A percentile compares a stretch with the other conserved stretches of the same genome.
Evolutionary conservation across 2,329 filamentous ascomycete species (phyloP).

Genomic region (Gliomastix tumulicola): DNA sequence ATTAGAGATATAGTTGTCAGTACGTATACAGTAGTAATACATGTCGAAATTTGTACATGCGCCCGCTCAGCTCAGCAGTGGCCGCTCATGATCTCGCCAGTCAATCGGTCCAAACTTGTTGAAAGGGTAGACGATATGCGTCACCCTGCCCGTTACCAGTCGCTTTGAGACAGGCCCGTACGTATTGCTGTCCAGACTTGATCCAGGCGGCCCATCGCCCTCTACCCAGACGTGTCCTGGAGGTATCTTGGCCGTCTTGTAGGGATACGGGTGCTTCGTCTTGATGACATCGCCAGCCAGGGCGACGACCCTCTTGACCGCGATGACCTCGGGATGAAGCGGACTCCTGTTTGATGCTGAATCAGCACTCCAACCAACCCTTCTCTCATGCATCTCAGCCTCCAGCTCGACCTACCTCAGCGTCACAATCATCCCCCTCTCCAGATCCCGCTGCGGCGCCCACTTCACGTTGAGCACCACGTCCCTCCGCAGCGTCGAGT

Average conservation of each 20-base stretch:
- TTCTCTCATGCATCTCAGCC: background rate
- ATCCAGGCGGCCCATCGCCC: constrained; percentile 69
- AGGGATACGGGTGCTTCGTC: constrained; percentile 55
- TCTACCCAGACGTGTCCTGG: constrained; percentile 91
- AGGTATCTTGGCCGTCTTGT: constrained; percentile 57
- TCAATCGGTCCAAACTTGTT: constrained; percentile 48
- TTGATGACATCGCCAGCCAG: constrained; percentile 72
- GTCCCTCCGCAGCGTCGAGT: constrained; percentile 47
- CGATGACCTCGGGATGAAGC: constrained; percentile 57
- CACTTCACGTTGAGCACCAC: constrained; percentile 53
- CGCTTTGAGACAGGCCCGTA: constrained; percentile 78
- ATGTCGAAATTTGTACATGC: no score
- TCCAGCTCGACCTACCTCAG: constrained; percentile 43
- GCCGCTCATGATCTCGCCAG: constrained; percentile 46
- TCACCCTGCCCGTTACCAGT: constrained; percentile 68
- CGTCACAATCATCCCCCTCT: constrained; percentile 69
- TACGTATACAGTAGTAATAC: no score
- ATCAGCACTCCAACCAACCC: constrained; percentile 1
- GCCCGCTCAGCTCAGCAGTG: constrained; percentile 11
- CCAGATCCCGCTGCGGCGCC: constrained; percentile 48
- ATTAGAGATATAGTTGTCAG: no score
- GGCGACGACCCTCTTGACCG: constrained; percentile 78
- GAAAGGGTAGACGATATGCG: constrained; percentile 65
- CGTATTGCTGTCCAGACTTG: constrained; percentile 76
- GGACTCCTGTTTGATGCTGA: constrained; percentile 51